Evolutionary conservation across 1,284 basidiomycete species (phyloP).

Genomic region (Cystobasidium slooffiae): DNA sequence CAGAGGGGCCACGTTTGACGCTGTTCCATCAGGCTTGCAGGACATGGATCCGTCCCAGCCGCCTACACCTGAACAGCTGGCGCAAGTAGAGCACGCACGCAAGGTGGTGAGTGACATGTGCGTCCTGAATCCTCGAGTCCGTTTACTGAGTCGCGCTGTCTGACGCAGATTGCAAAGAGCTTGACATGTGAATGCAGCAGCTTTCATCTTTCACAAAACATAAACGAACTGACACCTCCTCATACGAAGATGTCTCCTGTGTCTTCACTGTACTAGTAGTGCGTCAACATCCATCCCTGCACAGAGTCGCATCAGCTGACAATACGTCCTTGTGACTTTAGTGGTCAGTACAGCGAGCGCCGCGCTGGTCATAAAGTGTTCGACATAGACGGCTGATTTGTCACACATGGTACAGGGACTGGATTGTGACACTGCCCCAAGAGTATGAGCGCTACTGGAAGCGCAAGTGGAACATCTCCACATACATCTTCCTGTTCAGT

Average conservation of each 20-base stretch:
- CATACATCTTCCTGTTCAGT: conserved; percentile 11
- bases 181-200: background rate
- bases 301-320: too few species aligned
- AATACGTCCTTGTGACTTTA: too few species aligned
- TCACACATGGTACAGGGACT: background rate
- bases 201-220: too few species aligned
- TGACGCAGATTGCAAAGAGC: background rate
- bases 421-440: background rate
- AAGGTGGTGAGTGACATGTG: background rate
- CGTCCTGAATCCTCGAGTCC: too few species aligned
- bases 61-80: background rate
- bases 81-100: background rate
- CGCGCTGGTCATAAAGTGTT: too few species aligned
- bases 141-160: too few species aligned
- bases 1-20: too few species aligned
- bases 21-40: too few species aligned
- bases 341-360: too few species aligned
- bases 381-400: background rate
- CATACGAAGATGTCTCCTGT: background rate
- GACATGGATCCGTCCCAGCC: background rate
- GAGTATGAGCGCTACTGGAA: conserved; percentile 12
- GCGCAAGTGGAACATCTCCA: conserved; percentile 12
- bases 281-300: too few species aligned
- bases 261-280: background rate
- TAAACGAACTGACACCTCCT: too few species aligned